phyloP scores from a whole-genome alignment of 1,284 basidiomycete genomes.

The Cutaneotrichosporon cutaneum region DNA sequence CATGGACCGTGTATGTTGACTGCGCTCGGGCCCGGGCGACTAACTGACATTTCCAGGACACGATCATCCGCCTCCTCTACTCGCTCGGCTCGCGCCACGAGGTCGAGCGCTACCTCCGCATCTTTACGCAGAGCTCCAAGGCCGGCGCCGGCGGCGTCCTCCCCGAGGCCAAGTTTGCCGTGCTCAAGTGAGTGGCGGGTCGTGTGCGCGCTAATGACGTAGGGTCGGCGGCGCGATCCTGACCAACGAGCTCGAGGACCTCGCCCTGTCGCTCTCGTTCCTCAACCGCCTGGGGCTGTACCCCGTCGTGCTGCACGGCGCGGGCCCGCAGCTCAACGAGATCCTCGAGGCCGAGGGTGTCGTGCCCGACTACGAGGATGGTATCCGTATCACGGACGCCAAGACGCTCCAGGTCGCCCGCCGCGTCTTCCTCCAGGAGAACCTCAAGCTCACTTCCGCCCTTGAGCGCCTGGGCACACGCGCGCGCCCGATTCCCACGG shows the following conservation, averaged over 20 bases:
- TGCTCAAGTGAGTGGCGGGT: constrained; percentile 67
- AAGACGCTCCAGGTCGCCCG: constrained; percentile 90
- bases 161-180: constrained; percentile 77
- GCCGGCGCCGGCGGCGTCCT: constrained; percentile 59
- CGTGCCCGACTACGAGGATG: constrained; percentile 90
- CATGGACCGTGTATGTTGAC: constrained; percentile 49
- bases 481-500: constrained; percentile 90
- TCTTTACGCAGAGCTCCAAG: constrained; percentile 86
- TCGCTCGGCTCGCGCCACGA: constrained; percentile 93
- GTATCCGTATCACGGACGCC: constrained; percentile 89
- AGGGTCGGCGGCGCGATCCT: constrained; percentile 88
- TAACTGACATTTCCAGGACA: constrained; percentile 62
- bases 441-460: constrained; percentile 84
- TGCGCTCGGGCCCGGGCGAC: not conserved
- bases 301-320: constrained; percentile 90
- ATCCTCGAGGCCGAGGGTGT: constrained; percentile 87
- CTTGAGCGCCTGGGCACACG: constrained; percentile 89
- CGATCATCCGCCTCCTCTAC: constrained; percentile 87
- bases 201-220: constrained; percentile 12
- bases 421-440: constrained; percentile 93
- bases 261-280: constrained; percentile 88
- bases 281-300: constrained; percentile 90
- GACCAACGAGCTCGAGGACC: constrained; percentile 77
- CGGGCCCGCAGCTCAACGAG: constrained; percentile 89
- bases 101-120: constrained; percentile 92